Conservation (phyloP, 345 rosid genomes). For the Bruguiera sexangula region DNA sequence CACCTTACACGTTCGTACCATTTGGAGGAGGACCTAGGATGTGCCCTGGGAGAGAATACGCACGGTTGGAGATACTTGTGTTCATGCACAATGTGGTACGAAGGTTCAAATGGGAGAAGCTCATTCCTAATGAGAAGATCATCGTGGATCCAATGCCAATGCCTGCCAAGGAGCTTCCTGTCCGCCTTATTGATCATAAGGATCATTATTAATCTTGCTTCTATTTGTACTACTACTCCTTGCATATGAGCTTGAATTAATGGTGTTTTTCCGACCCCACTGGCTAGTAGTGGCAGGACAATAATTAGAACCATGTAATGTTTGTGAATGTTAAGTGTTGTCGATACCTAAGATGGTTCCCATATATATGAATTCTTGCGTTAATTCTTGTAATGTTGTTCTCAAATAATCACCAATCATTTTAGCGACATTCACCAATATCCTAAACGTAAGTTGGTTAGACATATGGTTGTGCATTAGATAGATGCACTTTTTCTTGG, state of each 20-base stretch:
- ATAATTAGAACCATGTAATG: too few relatives aligned
- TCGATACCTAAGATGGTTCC: too few relatives aligned
- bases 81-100: conserved; percentile 8
- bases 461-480: too few relatives aligned
- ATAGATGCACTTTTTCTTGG: too few relatives aligned
- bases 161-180: conserved; percentile 18
- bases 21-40: conserved; percentile 24
- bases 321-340: too few relatives aligned
- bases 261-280: conserved; percentile 3
- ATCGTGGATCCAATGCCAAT: conserved; percentile 16
- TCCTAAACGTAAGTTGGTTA: too few relatives aligned
- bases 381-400: too few relatives aligned
- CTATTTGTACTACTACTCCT: neutral
- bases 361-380: too few relatives aligned
- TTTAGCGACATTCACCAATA: too few relatives aligned
- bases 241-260: too few relatives aligned
- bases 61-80: conserved; percentile 18
- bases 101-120: conserved; percentile 16
- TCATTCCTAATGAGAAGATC: conserved; percentile 17
- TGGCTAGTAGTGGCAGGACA: neutral
- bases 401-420: too few relatives aligned
- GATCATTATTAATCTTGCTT: neutral
- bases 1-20: conserved; percentile 17
- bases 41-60: conserved; percentile 21
- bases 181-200: neutral